phyloP scores from a whole-genome alignment of 1,284 basidiomycete genomes.

The Phaffia rhodozyma region DNA sequence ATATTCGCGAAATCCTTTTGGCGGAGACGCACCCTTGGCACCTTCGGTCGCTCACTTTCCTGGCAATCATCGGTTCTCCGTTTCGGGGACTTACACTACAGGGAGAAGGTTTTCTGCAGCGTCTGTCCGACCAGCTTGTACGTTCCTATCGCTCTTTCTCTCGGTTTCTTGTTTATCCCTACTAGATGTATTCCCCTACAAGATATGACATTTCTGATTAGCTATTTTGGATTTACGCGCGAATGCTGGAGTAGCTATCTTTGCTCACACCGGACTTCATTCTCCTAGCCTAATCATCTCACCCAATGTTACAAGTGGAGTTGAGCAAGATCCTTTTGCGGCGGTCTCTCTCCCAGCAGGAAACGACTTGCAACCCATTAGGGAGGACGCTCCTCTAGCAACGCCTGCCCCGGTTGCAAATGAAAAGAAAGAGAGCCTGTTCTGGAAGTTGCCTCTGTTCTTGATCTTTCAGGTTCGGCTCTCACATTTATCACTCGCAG shows the following conservation, averaged over 20 bases:
- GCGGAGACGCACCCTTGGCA: too few relatives aligned
- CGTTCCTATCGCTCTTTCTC: too few relatives aligned
- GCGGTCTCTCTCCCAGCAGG: slow-evolving; percentile 6
- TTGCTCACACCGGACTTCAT: slow-evolving; percentile 33
- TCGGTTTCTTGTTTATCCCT: too few relatives aligned
- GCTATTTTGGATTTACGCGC: too few relatives aligned
- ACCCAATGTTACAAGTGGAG: background rate
- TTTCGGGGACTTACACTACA: background rate
- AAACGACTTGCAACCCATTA: slow-evolving; percentile 30
- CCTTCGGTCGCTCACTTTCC: too few relatives aligned
- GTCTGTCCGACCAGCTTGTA: slow-evolving; percentile 24
- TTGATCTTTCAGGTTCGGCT: slow-evolving; percentile 7
- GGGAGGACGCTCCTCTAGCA: slow-evolving; percentile 22
- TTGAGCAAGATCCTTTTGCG: slow-evolving; percentile 21
- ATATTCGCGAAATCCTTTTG: too few relatives aligned
- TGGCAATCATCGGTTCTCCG: slow-evolving; percentile 23
- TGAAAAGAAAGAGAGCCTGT: background rate
- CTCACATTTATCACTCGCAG: background rate
- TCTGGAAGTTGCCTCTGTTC: slow-evolving; percentile 17
- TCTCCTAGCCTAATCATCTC: slow-evolving; percentile 2
- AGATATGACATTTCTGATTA: too few relatives aligned
- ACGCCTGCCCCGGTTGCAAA: background rate
- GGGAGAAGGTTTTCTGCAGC: slow-evolving; percentile 29
- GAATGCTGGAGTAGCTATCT: slow-evolving; percentile 25
- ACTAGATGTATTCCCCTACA: too few relatives aligned